phyloP scores from a whole-genome alignment of 768 basidiomycete genomes.

The Sporobolomyces roseus region DNA sequence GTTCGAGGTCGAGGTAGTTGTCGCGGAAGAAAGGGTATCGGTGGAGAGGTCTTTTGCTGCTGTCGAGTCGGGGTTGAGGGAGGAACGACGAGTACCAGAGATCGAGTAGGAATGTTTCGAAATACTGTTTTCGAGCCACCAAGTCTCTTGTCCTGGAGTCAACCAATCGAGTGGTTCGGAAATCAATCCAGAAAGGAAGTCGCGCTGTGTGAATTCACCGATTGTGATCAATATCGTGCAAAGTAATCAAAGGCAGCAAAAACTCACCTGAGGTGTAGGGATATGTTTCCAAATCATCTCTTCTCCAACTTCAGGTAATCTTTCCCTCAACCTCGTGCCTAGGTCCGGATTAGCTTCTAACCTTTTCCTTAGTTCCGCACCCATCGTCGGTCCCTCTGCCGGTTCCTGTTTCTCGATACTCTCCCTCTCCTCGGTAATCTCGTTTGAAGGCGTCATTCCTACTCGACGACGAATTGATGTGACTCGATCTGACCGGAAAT shows the following conservation, averaged over 20 bases:
- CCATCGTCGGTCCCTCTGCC: too few relatives aligned
- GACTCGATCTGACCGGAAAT: too few relatives aligned
- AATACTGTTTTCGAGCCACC: constrained; percentile 32
- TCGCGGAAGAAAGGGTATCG: not conserved
- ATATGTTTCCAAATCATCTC: constrained; percentile 28
- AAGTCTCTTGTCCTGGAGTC: constrained; percentile 19
- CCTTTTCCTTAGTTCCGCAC: too few relatives aligned
- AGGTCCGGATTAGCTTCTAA: too few relatives aligned
- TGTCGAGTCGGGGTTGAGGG: not conserved
- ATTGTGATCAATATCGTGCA: not conserved
- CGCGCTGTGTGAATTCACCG: not conserved
- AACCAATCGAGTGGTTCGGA: constrained; percentile 24
- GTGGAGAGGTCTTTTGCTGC: not conserved
- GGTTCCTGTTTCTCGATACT: too few relatives aligned
- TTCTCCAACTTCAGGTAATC: not conserved
- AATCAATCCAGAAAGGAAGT: constrained; percentile 14
- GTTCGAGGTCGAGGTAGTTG: constrained; percentile 1
- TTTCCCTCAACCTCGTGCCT: not conserved
- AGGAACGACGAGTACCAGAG: not conserved
- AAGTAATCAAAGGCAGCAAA: not conserved
- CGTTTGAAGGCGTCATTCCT: too few relatives aligned
- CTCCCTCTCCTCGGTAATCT: too few relatives aligned
- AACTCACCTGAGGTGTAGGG: constrained; percentile 18
- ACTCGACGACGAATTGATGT: too few relatives aligned
- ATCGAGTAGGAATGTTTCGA: constrained; percentile 8